Conservation (phyloP, 306 rosid species). For the Citrullus colocynthis region DNA sequence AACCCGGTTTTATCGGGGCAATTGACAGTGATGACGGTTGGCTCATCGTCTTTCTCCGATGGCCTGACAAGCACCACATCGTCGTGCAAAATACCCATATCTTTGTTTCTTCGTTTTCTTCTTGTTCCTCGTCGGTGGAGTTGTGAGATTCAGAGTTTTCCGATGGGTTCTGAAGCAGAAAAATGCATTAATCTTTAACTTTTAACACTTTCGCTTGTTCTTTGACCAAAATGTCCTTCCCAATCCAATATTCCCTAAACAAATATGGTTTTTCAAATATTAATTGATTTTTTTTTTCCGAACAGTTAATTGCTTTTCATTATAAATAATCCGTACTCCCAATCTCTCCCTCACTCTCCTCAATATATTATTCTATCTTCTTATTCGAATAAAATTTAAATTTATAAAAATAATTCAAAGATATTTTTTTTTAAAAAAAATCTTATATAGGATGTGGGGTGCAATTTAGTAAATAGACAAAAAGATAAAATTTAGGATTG, state of each 20-base stretch:
- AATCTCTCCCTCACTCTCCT: neutral
- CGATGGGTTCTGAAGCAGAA: neutral
- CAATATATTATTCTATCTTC: no score
- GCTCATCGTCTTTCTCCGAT: conserved; percentile 57
- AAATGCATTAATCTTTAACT: neutral
- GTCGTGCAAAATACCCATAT: conserved; percentile 67
- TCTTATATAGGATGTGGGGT: neutral
- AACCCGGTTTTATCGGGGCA: conserved; percentile 97
- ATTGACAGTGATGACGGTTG: conserved; percentile 65
- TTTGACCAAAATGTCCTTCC: neutral
- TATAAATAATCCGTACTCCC: neutral
- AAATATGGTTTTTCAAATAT: neutral
- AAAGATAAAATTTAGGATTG: neutral
- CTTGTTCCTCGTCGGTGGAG: neutral
- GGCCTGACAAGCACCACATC: conserved; percentile 61
- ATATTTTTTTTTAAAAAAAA: neutral
- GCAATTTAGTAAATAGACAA: neutral
- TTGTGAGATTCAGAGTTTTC: neutral
- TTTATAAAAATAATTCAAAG: neutral
- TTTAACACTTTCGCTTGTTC: neutral
- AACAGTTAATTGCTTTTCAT: neutral
- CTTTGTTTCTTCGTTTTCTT: conserved; percentile 1
- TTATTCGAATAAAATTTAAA: neutral
- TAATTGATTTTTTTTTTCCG: neutral
- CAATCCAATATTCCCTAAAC: neutral